These are phyloP conservation scores for Serendipita sp. DNA, from an alignment of 768 basidiomycete species.

Conservation along the genomic window DNA sequence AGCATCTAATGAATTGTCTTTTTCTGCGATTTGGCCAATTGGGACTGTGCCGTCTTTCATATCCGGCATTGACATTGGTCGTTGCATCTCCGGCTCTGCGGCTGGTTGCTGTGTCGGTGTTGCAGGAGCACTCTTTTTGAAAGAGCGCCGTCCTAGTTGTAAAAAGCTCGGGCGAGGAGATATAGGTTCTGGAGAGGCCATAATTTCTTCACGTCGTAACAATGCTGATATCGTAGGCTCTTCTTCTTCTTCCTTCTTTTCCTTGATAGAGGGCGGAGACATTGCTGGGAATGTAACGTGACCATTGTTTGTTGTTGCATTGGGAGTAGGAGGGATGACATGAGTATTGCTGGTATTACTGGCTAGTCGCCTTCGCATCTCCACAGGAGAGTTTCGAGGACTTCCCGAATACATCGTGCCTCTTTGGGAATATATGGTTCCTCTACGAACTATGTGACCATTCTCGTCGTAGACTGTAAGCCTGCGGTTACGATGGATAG, in stretches of 20 bases:
- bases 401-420: background rate
- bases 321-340: background rate
- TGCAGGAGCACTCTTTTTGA: background rate
- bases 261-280: background rate
- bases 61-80: background rate
- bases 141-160: background rate
- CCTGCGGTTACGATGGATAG: conserved; percentile 40
- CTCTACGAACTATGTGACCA: background rate
- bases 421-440: background rate
- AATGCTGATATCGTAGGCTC: background rate
- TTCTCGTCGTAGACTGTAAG: conserved; percentile 4
- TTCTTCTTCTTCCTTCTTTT: background rate
- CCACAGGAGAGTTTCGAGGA: background rate
- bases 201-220: background rate
- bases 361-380: background rate
- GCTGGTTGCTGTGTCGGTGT: background rate
- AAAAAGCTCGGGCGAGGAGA: background rate
- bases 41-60: background rate
- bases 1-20: background rate
- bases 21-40: background rate
- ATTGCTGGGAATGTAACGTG: background rate
- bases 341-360: background rate
- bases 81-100: background rate
- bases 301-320: background rate
- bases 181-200: background rate